phyloP scores from a whole-genome alignment of 192 early-diverging fungal species.

The Coemansia sp. region DNA sequence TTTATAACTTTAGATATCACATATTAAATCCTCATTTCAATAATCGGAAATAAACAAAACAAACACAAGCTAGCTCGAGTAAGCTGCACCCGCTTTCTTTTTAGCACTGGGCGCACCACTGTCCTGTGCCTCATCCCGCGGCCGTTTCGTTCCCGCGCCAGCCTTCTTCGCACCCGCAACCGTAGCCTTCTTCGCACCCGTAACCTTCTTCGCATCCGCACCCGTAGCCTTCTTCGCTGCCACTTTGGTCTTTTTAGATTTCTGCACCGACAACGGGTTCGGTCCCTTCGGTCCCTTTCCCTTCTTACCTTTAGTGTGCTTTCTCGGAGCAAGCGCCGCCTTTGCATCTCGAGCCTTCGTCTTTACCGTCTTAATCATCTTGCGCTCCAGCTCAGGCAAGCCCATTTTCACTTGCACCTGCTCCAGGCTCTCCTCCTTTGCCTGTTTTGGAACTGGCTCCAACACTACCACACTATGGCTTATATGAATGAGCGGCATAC shows the following conservation, averaged over 20 bases:
- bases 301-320: slow-evolving; percentile 63
- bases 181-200: not conserved
- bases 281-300: slow-evolving; percentile 70
- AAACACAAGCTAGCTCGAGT: too few relatives aligned
- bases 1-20: too few relatives aligned
- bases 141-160: not conserved
- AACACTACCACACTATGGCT: slow-evolving; percentile 75
- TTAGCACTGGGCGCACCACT: too few relatives aligned
- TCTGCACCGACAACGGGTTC: slow-evolving; percentile 1
- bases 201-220: not conserved
- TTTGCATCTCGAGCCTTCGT: slow-evolving; percentile 36
- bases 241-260: not conserved
- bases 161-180: not conserved
- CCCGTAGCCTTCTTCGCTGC: not conserved
- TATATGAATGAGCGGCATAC: slow-evolving; percentile 85
- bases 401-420: slow-evolving; percentile 51
- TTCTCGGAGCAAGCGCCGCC: slow-evolving; percentile 13
- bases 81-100: too few relatives aligned
- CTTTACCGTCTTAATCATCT: slow-evolving; percentile 56
- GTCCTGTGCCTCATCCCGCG: too few relatives aligned
- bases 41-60: too few relatives aligned
- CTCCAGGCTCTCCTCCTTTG: slow-evolving; percentile 45
- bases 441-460: slow-evolving; percentile 68
- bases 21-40: too few relatives aligned
- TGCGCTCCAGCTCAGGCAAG: slow-evolving; percentile 56